Conservation (phyloP, 345 rosid genomes). For the Aquilaria sinensis region DNA sequence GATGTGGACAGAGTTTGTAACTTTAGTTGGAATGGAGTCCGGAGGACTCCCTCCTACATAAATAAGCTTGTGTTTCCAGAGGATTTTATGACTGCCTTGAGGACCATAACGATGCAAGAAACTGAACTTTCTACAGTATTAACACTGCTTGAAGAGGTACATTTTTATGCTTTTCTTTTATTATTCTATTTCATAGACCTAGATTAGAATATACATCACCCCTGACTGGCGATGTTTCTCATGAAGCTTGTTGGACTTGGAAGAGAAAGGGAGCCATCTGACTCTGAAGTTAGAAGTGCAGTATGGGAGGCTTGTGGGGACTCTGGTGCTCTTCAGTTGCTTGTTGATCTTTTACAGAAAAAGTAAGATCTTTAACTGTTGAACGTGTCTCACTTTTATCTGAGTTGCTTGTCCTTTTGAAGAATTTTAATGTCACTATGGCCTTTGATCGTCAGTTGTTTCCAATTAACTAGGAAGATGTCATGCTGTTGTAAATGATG, state of each 20-base stretch:
- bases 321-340: conserved; percentile 88
- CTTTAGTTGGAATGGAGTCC: conserved; percentile 95
- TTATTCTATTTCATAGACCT: not conserved
- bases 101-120: conserved; percentile 80
- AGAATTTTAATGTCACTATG: no score
- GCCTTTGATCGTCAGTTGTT: no score
- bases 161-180: conserved; percentile 1
- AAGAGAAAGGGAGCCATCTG: conserved; percentile 60
- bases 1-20: conserved; percentile 25
- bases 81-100: conserved; percentile 67
- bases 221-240: conserved; percentile 9
- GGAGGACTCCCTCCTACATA: conserved; percentile 62
- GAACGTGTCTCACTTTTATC: no score
- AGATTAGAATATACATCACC: conserved; percentile 7
- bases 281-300: conserved; percentile 79
- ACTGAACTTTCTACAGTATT: conserved; percentile 65
- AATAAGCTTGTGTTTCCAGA: conserved; percentile 80
- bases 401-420: no score
- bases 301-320: conserved; percentile 95
- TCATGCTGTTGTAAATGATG: no score
- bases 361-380: conserved; percentile 33
- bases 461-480: no score
- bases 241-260: conserved; percentile 61
- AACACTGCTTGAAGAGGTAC: conserved; percentile 79
- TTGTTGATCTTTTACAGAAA: conserved; percentile 77